These are phyloP conservation scores for Nannochloropsis granulata DNA, from an alignment of 108 stramenopile genomes.

Conservation along the genomic window DNA sequence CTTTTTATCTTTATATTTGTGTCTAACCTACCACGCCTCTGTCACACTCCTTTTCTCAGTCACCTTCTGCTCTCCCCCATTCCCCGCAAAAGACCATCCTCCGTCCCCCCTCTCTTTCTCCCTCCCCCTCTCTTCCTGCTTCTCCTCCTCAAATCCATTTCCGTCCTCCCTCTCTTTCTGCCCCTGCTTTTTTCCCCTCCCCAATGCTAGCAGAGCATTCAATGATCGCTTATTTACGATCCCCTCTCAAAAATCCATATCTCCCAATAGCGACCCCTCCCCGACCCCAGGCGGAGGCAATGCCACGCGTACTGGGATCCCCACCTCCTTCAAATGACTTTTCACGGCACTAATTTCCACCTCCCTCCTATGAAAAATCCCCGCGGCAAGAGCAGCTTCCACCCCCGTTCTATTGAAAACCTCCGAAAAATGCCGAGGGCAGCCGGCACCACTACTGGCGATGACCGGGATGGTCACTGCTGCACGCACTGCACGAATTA, in stretches of 20 bases:
- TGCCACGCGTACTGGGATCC: constrained; percentile 42
- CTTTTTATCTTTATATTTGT: not conserved
- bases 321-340: constrained; percentile 47
- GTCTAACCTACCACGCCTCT: not conserved
- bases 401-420: constrained; percentile 70
- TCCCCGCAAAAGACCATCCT: not conserved
- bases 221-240: too few relatives aligned
- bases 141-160: not conserved
- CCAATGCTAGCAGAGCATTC: not conserved
- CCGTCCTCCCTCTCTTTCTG: not conserved
- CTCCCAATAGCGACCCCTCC: not conserved
- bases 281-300: not conserved
- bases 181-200: not conserved
- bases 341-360: constrained; percentile 81
- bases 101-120: not conserved
- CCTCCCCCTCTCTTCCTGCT: not conserved
- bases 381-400: constrained; percentile 88
- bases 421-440: constrained; percentile 68
- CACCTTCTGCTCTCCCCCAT: not conserved
- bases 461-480: constrained; percentile 91
- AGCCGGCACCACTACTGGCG: constrained; percentile 90
- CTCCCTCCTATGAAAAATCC: constrained; percentile 94
- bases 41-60: not conserved
- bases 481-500: constrained; percentile 68
- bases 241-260: not conserved